Evolutionary conservation across 2,329 filamentous ascomycete species (phyloP).

Genomic region (Metarhizium anisopliae): DNA sequence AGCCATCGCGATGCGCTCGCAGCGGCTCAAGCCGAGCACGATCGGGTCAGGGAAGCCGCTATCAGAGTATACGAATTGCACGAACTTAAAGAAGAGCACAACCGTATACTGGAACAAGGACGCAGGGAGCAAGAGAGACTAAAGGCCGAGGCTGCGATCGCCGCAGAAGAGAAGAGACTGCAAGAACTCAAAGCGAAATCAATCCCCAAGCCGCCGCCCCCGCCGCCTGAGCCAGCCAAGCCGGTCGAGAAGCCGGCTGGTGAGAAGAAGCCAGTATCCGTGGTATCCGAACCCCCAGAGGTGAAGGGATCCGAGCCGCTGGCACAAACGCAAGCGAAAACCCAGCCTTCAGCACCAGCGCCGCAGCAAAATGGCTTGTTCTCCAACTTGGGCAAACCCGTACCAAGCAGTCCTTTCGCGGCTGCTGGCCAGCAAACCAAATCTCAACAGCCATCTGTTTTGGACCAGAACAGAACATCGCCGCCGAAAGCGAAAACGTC

Average conservation of each 20-base stretch:
- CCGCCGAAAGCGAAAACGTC: background rate
- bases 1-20: constrained; percentile 58
- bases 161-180: constrained; percentile 38
- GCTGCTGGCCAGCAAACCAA: background rate
- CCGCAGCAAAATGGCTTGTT: constrained; percentile 13
- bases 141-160: constrained; percentile 32
- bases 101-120: constrained; percentile 34
- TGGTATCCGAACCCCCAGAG: constrained; percentile 4
- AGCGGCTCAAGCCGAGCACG: constrained; percentile 56
- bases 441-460: background rate
- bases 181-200: constrained; percentile 36
- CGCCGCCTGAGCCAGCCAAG: constrained; percentile 19
- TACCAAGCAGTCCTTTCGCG: constrained; percentile 5
- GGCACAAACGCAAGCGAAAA: constrained; percentile 3
- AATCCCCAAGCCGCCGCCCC: constrained; percentile 33
- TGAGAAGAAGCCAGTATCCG: background rate
- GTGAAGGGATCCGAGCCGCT: constrained; percentile 10
- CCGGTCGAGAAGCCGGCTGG: background rate
- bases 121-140: constrained; percentile 37
- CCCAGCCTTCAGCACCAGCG: background rate
- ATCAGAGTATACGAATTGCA: constrained; percentile 39
- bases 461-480: background rate
- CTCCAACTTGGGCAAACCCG: constrained; percentile 14
- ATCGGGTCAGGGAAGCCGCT: constrained; percentile 48
- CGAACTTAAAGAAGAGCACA: constrained; percentile 34